Percentiles rank a stretch among this genome's conserved stretches.
These are phyloP conservation scores for Neonectria faginata DNA, from an alignment of 2,329 filamentous ascomycete species.

Conservation along the genomic window DNA sequence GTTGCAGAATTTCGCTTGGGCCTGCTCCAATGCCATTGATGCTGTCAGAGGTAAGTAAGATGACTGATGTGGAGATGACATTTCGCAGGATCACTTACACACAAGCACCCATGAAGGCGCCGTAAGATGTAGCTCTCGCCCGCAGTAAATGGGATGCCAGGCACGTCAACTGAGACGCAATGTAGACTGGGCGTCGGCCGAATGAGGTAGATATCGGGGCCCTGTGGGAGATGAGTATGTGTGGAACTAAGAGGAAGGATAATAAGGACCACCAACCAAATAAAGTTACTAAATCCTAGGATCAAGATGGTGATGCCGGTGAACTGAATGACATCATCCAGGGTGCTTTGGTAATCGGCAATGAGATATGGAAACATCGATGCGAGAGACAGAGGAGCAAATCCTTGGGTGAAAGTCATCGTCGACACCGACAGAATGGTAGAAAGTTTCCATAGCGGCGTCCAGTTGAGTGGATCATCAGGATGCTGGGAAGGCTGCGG, in stretches of 20 bases:
- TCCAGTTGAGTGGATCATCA: slow-evolving; percentile 19
- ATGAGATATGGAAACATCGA: slow-evolving; percentile 15
- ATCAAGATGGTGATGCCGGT: slow-evolving; percentile 22
- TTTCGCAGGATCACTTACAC: neutral
- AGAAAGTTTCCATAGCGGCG: slow-evolving; percentile 4
- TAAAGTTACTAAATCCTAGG: slow-evolving; percentile 27
- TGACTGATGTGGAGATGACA: no score
- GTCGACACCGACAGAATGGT: slow-evolving; percentile 12
- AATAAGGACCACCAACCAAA: slow-evolving; percentile 10
- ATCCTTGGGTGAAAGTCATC: slow-evolving; percentile 18
- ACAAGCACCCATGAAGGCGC: slow-evolving; percentile 22
- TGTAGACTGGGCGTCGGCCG: slow-evolving; percentile 18
- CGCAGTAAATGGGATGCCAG: slow-evolving; percentile 23
- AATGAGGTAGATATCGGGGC: slow-evolving; percentile 15
- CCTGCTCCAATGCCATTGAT: slow-evolving; percentile 6
- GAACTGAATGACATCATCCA: slow-evolving; percentile 24
- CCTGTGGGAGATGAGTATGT: neutral
- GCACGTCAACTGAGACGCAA: slow-evolving; percentile 17
- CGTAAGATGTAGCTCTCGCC: slow-evolving; percentile 19
- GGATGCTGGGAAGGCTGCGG: slow-evolving; percentile 25
- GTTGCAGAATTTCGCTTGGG: slow-evolving; percentile 3
- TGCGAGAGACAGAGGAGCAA: slow-evolving; percentile 7
- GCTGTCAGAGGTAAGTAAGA: neutral
- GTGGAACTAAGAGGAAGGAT: neutral
- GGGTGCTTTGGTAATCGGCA: slow-evolving; percentile 9